Base-by-base conservation (phyloP, 2,329 filamentous ascomycete species). In the Lachnum nothofagi region DNA sequence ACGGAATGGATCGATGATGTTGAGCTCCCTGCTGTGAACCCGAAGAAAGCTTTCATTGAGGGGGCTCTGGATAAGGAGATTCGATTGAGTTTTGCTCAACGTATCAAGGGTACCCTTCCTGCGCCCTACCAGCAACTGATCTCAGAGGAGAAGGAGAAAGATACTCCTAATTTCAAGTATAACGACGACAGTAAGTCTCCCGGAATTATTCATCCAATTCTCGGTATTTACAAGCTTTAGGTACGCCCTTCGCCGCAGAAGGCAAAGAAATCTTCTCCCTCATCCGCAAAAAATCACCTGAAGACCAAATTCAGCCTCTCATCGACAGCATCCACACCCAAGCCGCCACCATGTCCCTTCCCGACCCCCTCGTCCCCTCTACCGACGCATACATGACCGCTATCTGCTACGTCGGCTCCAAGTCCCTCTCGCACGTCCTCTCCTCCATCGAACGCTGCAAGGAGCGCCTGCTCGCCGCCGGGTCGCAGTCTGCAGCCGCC, bases 31-130 rank as follows among this genome's bases (percentile, higher is more conserved):
- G 75, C 85, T 52, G 72, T 93, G 27, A 82, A 95, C 65, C 91
- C 93, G 1, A 86, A 85, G 71, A 96, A 96, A 70, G 88, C 91
- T 25, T 96, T 98, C 69, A 93, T 98, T 56, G 76, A 84, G 45
- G 91, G 90, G 17, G 86, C 89, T 3, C 72, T 98, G 50, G 93
- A 98, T 65, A 97, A 97, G 72, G 93, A 98, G 71, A 95, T 98
- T 57, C 85, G 93, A 4, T 75, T 98, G 42, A 96, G 90, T 63
- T 98, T 98, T 67, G 90, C 93, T 0, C 91, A 95, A 69, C 85
- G 93, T 48, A 95, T 98, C 64, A 91, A 93, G 67, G 91, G 91
- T 54, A 97, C 93, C 4, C 74, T 98, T 6, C 93, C 91, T 1
- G 83, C 86, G 45, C 81, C 84, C 6, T 97, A 95, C 64, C 82